phyloP scores from a whole-genome alignment of 2,329 filamentous ascomycete species.

The Colletotrichum sp. region DNA sequence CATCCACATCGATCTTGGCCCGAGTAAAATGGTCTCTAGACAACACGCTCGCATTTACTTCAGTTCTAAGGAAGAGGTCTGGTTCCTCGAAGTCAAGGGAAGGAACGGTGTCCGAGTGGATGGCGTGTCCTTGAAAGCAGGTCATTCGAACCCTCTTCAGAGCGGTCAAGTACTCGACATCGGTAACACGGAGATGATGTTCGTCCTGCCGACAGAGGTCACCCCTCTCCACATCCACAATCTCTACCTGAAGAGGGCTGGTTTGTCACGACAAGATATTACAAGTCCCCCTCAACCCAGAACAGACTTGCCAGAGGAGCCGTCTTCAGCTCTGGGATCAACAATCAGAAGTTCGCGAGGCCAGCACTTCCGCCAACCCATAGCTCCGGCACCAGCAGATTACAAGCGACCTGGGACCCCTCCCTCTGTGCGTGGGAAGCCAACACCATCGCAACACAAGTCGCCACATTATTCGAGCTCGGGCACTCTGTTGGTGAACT shows the following conservation, averaged over 20 bases:
- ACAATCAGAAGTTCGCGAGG: constrained; percentile 11
- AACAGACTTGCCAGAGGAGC: constrained; percentile 18
- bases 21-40: constrained; percentile 81
- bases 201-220: constrained; percentile 83
- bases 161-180: constrained; percentile 94
- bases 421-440: constrained; percentile 47
- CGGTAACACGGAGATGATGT: constrained; percentile 96
- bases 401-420: constrained; percentile 68
- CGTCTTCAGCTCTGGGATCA: constrained; percentile 18
- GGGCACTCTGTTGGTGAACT: constrained; percentile 50
- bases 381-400: constrained; percentile 65
- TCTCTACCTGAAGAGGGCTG: constrained; percentile 72
- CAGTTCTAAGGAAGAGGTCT: constrained; percentile 70
- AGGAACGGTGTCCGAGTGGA: constrained; percentile 91
- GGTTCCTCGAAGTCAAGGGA: constrained; percentile 87
- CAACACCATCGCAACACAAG: constrained; percentile 34
- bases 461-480: constrained; percentile 43
- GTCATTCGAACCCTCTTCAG: constrained; percentile 68
- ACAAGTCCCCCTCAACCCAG: constrained; percentile 14
- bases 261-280: constrained; percentile 41
- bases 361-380: constrained; percentile 44
- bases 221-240: constrained; percentile 71
- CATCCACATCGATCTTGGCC: constrained; percentile 88
- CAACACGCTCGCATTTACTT: constrained; percentile 79
- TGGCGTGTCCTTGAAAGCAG: constrained; percentile 71